Base-by-base conservation (phyloP, 805 yeast genomes). In the Torulaspora quercuum region DNA sequence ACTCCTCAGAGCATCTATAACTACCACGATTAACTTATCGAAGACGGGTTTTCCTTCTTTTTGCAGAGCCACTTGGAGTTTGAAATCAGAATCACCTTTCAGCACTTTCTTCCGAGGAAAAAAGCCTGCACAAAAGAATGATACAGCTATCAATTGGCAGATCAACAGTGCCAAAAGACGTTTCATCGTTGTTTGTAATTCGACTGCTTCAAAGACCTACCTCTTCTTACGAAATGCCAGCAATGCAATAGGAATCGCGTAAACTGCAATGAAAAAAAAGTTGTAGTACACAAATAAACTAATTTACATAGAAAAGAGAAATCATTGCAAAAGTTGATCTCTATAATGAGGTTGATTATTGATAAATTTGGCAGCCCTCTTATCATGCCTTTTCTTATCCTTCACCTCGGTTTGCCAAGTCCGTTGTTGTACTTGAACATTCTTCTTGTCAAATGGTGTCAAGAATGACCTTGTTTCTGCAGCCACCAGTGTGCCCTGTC, bases 321-420 rank as follows among this genome's bases (percentile, higher is more conserved):
- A 33, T 48, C 42, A 69, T 53, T 70, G 75, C 45, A 87, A 67
- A 45, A 87, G 62, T 61, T 79, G 84, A 58, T 87, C 95, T 57
- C 95, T 76, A 72, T 72, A 87, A 55, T 90, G 88, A 31, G 85
- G 82, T 73, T 92, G 97, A 72, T 81, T 73, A 63, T 90, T 90
- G 64, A 85, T 72, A 58, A 76, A 78, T 62, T 85, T 86, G 42
- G 82, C 80, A 25, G 87, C 83, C 52, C 82, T 69, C 56, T 70
- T 69, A 35, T 65, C 73, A 44, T 63, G 64, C 50, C 63, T 66
- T 53, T 68, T 71, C 64, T 68, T 68, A 61, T 72, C 68, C 63
- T 70, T 68, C 56, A 67, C 63, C 68, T 65, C 75, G 34, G 69
- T 74, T 52, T 70, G 73, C 95, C 97, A 89, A 7, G 72, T 75